phyloP scores from a whole-genome alignment of 768 basidiomycete genomes.

The Panaeolus cyanescens region DNA sequence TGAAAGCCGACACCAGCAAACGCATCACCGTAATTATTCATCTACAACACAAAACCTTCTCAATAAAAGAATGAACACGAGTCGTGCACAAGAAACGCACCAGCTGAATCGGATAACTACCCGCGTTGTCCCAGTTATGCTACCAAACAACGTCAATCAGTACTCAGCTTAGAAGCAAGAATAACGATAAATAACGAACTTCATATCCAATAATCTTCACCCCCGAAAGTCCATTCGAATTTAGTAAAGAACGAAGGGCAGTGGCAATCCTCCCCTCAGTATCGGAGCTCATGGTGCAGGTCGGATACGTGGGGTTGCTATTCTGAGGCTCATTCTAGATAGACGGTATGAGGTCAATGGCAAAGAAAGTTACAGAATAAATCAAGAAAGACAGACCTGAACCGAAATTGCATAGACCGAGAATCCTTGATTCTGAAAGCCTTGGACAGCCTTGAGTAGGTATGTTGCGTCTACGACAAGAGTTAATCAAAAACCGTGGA shows the following conservation, averaged over 20 bases:
- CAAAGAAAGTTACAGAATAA: neutral
- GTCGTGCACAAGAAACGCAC: conserved; percentile 13
- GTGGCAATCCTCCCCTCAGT: conserved; percentile 62
- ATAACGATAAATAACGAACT: conserved; percentile 13
- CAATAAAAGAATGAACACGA: neutral
- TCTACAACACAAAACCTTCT: conserved; percentile 25
- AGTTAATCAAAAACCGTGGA: neutral
- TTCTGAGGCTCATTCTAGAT: conserved; percentile 52
- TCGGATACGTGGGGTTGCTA: conserved; percentile 70
- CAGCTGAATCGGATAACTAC: conserved; percentile 58
- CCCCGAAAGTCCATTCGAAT: conserved; percentile 58
- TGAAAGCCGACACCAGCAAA: conserved; percentile 74
- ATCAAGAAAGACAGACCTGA: conserved; percentile 30
- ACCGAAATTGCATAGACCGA: conserved; percentile 64
- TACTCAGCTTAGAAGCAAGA: neutral
- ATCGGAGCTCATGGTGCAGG: conserved; percentile 53
- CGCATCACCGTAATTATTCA: conserved; percentile 55
- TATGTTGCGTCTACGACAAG: conserved; percentile 61
- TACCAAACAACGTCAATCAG: conserved; percentile 19
- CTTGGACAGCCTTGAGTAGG: conserved; percentile 71
- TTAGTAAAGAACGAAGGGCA: conserved; percentile 56
- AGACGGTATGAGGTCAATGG: neutral
- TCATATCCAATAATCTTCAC: conserved; percentile 64
- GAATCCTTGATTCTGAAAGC: conserved; percentile 63
- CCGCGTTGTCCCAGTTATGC: conserved; percentile 76